Percentiles rank a stretch among this genome's conserved stretches.
phyloP scores from a whole-genome alignment of 2,329 filamentous ascomycete species.

The Ceratocystis eucalypticola region DNA sequence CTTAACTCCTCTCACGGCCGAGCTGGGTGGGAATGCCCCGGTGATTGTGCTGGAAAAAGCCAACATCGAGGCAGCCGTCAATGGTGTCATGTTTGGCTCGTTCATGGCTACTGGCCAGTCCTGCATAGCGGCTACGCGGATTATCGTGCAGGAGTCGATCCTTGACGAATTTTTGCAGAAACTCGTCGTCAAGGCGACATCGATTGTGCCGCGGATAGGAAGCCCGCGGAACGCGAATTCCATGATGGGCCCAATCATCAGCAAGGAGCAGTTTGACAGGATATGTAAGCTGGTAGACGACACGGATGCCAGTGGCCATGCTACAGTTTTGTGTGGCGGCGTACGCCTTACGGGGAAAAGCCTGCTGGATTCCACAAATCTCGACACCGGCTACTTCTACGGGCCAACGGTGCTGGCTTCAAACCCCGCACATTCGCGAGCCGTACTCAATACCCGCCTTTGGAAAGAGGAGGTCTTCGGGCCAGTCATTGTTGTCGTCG shows the following conservation, averaged over 20 bases:
- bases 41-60: slow-evolving; percentile 54
- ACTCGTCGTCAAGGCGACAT: slow-evolving; percentile 39
- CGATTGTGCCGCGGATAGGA: slow-evolving; percentile 28
- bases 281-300: slow-evolving; percentile 49
- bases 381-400: slow-evolving; percentile 37
- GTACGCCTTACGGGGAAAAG: slow-evolving; percentile 33
- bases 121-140: slow-evolving; percentile 45
- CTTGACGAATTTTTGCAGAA: slow-evolving; percentile 42
- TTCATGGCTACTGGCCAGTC: slow-evolving; percentile 43
- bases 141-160: slow-evolving; percentile 41
- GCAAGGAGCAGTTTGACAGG: slow-evolving; percentile 29
- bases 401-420: slow-evolving; percentile 30
- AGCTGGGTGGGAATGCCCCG: slow-evolving; percentile 54
- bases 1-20: slow-evolving; percentile 50
- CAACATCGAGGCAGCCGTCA: slow-evolving; percentile 49
- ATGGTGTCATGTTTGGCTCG: slow-evolving; percentile 33
- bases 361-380: slow-evolving; percentile 32
- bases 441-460: slow-evolving; percentile 29
- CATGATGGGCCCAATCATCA: slow-evolving; percentile 33
- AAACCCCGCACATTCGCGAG: slow-evolving; percentile 32
- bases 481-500: slow-evolving; percentile 46
- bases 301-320: slow-evolving; percentile 28
- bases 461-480: slow-evolving; percentile 53
- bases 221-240: slow-evolving; percentile 27
- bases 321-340: slow-evolving; percentile 21